Evolutionary conservation across 1,284 basidiomycete species (phyloP).

Genomic region (Xanthoconium separans): DNA sequence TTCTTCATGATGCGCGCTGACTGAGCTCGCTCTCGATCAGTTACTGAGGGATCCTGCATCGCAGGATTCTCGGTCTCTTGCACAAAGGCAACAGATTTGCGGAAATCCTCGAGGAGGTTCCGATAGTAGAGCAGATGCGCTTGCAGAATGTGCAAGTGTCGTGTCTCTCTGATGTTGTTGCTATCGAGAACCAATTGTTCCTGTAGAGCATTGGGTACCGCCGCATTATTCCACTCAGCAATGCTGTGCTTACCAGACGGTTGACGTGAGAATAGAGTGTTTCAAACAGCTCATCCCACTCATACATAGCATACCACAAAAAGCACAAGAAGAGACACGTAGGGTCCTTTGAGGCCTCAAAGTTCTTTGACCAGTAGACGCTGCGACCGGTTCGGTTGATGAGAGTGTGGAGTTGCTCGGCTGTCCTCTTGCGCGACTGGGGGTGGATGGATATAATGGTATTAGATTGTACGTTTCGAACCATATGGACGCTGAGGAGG

Average conservation of each 20-base stretch:
- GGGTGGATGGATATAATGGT: conserved; percentile 53
- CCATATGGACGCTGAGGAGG: conserved; percentile 49
- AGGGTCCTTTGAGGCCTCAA: conserved; percentile 42
- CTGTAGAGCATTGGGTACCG: conserved; percentile 24
- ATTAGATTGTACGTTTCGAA: conserved; percentile 37
- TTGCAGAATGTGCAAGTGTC: conserved; percentile 50
- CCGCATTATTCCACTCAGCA: background rate
- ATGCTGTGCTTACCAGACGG: conserved; percentile 34
- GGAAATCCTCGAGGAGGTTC: conserved; percentile 50
- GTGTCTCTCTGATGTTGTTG: conserved; percentile 42
- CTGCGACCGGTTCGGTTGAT: conserved; percentile 45
- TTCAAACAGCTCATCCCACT: conserved; percentile 57
- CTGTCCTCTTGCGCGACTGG: conserved; percentile 33
- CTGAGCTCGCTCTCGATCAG: conserved; percentile 10
- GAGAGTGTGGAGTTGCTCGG: conserved; percentile 40
- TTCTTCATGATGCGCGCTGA: conserved; percentile 35
- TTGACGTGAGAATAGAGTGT: conserved; percentile 45
- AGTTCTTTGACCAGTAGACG: conserved; percentile 57
- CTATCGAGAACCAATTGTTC: conserved; percentile 42
- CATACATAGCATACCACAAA: conserved; percentile 56
- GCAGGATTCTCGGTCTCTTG: conserved; percentile 44
- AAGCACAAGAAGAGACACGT: conserved; percentile 50
- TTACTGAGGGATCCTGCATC: conserved; percentile 28
- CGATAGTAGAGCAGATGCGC: conserved; percentile 55
- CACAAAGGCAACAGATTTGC: conserved; percentile 48